Conservation (phyloP, 73 alveolate species). For the Stentor roeselii region DNA sequence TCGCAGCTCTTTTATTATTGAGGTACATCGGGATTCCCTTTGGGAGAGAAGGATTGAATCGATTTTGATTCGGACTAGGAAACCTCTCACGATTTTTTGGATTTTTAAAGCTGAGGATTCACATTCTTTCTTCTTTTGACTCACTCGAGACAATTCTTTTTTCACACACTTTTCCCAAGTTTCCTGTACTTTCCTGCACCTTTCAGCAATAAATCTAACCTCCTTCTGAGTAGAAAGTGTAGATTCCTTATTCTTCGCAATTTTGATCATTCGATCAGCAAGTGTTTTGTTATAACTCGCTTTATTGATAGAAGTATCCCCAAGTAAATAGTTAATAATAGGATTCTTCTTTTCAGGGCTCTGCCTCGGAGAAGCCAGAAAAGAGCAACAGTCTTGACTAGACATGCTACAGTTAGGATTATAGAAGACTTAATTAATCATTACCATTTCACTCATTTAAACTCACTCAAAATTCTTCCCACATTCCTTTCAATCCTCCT, state of each 20-base stretch:
- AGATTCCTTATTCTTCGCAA: not conserved
- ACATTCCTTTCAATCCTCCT: no score
- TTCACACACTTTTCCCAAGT: not conserved
- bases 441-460: no score
- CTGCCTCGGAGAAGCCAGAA: no score
- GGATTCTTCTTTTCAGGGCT: no score
- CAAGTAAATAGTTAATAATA: not conserved
- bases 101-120: not conserved
- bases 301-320: not conserved
- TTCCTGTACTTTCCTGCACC: not conserved
- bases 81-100: not conserved
- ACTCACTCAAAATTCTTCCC: no score
- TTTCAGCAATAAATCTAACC: not conserved
- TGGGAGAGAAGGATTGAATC: not conserved
- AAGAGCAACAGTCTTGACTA: no score
- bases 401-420: no score
- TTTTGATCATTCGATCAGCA: not conserved
- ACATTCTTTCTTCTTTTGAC: not conserved
- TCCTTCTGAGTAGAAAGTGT: not conserved
- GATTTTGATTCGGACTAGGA: not conserved
- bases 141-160: not conserved
- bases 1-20: not conserved
- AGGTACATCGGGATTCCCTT: not conserved
- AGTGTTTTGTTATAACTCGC: not conserved
- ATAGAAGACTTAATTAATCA: no score